A percentile compares a stretch with the other conserved stretches of the same genome.
These are phyloP conservation scores for Odonthalia washingtoniensis DNA, from an alignment of 31 red algal genomes.

Conservation along the genomic window DNA sequence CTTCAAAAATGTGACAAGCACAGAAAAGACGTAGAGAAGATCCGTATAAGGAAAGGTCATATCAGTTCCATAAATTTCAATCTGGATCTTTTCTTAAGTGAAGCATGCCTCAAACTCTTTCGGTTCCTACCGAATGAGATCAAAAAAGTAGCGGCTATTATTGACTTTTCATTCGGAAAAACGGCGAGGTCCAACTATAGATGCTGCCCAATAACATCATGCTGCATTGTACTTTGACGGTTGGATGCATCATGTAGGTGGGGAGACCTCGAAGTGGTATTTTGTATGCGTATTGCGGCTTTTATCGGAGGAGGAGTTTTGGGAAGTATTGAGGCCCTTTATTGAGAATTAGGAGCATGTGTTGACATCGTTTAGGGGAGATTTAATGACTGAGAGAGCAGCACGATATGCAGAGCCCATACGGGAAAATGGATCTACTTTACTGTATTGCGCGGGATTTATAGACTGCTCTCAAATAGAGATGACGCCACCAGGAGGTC, in stretches of 20 bases:
- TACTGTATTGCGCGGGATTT: background rate
- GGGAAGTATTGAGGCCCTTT: background rate
- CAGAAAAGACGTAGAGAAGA: background rate
- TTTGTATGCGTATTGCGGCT: background rate
- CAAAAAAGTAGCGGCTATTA: background rate
- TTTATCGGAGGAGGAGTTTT: constrained; percentile 37
- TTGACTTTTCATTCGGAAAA: background rate
- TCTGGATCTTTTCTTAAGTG: background rate
- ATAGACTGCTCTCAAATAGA: constrained; percentile 28
- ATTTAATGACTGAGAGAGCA: background rate
- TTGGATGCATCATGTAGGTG: background rate
- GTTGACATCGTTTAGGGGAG: background rate
- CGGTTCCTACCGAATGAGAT: too few relatives aligned
- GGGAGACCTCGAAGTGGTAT: background rate
- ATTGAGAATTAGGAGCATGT: background rate
- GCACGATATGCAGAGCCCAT: constrained; percentile 1
- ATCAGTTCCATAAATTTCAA: too few relatives aligned
- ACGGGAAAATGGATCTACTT: background rate
- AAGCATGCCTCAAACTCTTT: background rate
- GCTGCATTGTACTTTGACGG: background rate
- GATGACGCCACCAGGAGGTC: constrained; percentile 6
- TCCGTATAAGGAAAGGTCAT: background rate
- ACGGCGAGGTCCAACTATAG: background rate
- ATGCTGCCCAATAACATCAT: background rate
- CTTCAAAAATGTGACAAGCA: background rate